phyloP scores from a whole-genome alignment of 139 green algal genomes.

The Tetraselmis chui region DNA sequence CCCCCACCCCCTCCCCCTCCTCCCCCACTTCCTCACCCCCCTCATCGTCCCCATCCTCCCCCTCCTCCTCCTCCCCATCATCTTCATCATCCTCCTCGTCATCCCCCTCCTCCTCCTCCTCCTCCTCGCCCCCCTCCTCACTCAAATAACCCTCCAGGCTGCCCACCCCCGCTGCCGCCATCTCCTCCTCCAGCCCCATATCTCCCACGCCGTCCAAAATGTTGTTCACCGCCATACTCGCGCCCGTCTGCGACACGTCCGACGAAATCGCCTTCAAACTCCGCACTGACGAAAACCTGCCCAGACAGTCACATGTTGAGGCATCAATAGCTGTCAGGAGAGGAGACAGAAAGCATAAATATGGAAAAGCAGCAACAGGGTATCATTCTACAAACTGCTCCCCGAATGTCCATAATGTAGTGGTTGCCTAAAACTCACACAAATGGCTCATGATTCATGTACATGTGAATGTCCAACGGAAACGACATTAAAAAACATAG shows the following conservation, averaged over 20 bases:
- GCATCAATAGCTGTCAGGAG: too few relatives aligned
- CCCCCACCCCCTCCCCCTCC: neutral
- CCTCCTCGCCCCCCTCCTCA: neutral
- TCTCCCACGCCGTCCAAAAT: neutral
- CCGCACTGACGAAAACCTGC: neutral
- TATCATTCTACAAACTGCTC: too few relatives aligned
- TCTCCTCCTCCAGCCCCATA: neutral
- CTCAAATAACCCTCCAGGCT: neutral
- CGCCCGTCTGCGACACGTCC: neutral
- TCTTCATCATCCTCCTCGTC: neutral
- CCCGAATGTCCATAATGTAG: too few relatives aligned
- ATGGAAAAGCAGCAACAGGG: too few relatives aligned
- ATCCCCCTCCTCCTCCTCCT: neutral
- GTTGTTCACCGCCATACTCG: neutral
- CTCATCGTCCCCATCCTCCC: neutral
- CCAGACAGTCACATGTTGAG: too few relatives aligned
- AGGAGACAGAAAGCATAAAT: too few relatives aligned
- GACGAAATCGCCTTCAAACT: neutral
- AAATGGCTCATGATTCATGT: too few relatives aligned
- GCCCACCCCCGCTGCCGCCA: neutral
- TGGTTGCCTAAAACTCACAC: too few relatives aligned
- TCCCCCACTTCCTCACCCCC: neutral
- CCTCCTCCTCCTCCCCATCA: neutral
- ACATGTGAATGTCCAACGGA: too few relatives aligned
- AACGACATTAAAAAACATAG: too few relatives aligned